phyloP scores from a whole-genome alignment of 2,329 filamentous ascomycete species.

The Teratosphaeria pseudoeucalypti region DNA sequence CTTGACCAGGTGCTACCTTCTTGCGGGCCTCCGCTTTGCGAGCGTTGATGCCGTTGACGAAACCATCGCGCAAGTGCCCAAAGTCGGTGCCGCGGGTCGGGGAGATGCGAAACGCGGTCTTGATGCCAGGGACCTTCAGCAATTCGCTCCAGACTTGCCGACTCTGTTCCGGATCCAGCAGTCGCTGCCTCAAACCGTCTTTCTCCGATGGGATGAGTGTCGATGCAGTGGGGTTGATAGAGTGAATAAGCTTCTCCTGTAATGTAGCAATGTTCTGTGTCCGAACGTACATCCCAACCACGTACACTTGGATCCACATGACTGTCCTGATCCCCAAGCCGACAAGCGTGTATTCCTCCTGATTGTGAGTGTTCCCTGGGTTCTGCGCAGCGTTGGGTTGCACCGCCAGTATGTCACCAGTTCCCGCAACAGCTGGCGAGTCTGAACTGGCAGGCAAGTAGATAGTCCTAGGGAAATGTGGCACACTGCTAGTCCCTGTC shows the following conservation, averaged over 20 bases:
- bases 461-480: conserved; percentile 66
- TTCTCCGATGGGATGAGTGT: conserved; percentile 77
- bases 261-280: conserved; percentile 71
- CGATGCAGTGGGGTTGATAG: conserved; percentile 66
- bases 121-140: conserved; percentile 55
- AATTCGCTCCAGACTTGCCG: conserved; percentile 66
- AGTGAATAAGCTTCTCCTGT: conserved; percentile 65
- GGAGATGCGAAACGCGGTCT: conserved; percentile 71
- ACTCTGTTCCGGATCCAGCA: conserved; percentile 60
- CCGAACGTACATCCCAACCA: conserved; percentile 85
- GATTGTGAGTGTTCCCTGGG: conserved; percentile 26
- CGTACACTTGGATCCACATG: conserved; percentile 87
- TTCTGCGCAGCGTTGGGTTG: conserved; percentile 22
- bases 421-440: conserved; percentile 13
- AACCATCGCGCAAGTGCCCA: conserved; percentile 80
- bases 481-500: conserved; percentile 71
- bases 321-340: conserved; percentile 83
- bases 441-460: conserved; percentile 43
- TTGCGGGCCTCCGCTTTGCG: conserved; percentile 51
- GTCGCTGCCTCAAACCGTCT: conserved; percentile 54
- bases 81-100: conserved; percentile 94
- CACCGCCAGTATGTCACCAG: not conserved
- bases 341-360: conserved; percentile 72
- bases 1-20: conserved; percentile 21
- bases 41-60: conserved; percentile 73